phyloP scores from a whole-genome alignment of 2,329 filamentous ascomycete species.

The Penicillium sp. region DNA sequence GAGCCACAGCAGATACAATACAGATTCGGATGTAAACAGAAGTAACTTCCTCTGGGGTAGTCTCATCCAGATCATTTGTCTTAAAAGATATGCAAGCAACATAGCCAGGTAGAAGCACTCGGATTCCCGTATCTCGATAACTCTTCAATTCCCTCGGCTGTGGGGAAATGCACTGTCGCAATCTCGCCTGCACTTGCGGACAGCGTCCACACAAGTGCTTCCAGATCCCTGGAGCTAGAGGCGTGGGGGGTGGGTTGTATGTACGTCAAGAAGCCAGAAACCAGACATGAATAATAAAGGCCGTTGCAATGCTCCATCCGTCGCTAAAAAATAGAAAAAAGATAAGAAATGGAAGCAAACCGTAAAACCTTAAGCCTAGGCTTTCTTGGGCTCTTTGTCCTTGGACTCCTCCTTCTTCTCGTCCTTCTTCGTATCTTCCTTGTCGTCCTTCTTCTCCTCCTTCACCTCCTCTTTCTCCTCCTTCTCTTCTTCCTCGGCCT shows the following conservation, averaged over 20 bases:
- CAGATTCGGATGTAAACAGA: background rate
- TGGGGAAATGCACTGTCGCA: slow-evolving; percentile 5
- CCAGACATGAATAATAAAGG: slow-evolving; percentile 20
- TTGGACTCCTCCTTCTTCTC: slow-evolving; percentile 12
- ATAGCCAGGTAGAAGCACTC: slow-evolving; percentile 9
- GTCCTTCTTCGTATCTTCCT: slow-evolving; percentile 7
- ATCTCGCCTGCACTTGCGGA: background rate
- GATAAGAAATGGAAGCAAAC: background rate
- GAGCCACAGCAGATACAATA: background rate
- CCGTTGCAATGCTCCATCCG: slow-evolving; percentile 28
- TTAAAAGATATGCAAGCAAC: background rate
- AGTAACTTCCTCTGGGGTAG: background rate
- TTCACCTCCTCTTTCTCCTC: slow-evolving; percentile 7
- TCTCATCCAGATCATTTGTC: background rate
- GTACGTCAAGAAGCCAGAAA: slow-evolving; percentile 19
- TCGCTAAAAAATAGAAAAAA: slow-evolving; percentile 23
- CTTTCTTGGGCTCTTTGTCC: slow-evolving; percentile 12
- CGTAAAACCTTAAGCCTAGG: background rate
- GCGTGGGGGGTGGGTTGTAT: slow-evolving; percentile 10
- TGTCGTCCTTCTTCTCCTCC: slow-evolving; percentile 6
- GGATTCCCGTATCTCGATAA: slow-evolving; percentile 14
- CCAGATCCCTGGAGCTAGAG: background rate
- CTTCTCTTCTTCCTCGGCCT: slow-evolving; percentile 12
- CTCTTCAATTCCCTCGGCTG: slow-evolving; percentile 8
- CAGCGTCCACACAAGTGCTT: background rate